Base-by-base conservation (phyloP, 2,329 filamentous ascomycete genomes). In the Thielaviopsis euricoi region DNA sequence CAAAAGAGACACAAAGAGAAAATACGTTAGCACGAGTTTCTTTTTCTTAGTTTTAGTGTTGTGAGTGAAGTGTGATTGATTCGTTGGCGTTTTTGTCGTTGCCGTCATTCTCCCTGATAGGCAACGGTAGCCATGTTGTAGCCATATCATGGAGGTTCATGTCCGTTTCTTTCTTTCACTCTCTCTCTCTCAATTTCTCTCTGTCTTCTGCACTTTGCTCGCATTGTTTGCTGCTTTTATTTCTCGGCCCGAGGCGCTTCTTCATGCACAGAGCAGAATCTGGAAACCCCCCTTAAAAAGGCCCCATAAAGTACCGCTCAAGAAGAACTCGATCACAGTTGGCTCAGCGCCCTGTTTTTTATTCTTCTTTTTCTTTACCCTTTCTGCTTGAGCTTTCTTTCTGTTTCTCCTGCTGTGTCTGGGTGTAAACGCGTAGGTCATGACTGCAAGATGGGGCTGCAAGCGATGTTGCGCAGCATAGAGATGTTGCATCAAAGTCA, bases 21-120 rank as follows among this genome's bases (percentile, higher is more conserved):
- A n/a, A 29, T 13, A 57, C 13, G 55, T 58, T 58, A 59, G 58
- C 51, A 55, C 19, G 15, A 54, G 65, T 67, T 62, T 60, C 59
- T 26, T 58, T 62, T n/a, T n/a, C n/a, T n/a, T n/a, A n/a, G n/a
- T n/a, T n/a, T n/a, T n/a, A n/a, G n/a, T n/a, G n/a, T n/a, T 53
- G 56, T 4, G 25, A 9, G 25, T 4, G 25, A 9, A 9, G 25
- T 4, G 25, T 4, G 4, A 9, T 4, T 26, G 25, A 4, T 26
- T 26, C 9, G 25, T 4, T 4, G 25, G 9, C 9, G 25, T 26
- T 26, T 26, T 26, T 26, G 25, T 26, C 25, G 25, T 26, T 26
- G 25, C 50, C 40, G 25, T 26, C 25, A 9, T 26, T 26, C 4
- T 51, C 40, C 49, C 29, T 48, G 26, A 56, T 43, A 29, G 52